Evolutionary conservation across 805 yeast species (phyloP).

Genomic region (Ascoidea asiatica): DNA sequence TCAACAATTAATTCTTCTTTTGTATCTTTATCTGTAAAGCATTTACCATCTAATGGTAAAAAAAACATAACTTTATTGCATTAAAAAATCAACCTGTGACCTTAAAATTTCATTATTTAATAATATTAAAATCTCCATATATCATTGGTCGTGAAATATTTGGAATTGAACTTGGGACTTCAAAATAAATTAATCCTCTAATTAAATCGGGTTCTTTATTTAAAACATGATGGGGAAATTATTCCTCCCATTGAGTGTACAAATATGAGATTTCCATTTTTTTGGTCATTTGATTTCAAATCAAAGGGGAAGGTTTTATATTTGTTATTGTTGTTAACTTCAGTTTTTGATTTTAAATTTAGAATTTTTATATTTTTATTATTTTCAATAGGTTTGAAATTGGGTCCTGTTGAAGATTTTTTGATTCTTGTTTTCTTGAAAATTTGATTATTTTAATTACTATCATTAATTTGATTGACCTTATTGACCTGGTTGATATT

Average conservation of each 20-base stretch:
- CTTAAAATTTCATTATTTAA: slow-evolving; percentile 64
- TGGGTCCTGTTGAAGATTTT: not conserved
- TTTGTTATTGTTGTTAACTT: not conserved
- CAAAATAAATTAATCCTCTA: slow-evolving; percentile 69
- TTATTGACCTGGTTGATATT: not conserved
- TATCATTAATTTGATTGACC: not conserved
- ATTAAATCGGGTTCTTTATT: slow-evolving; percentile 53
- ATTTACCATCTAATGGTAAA: slow-evolving; percentile 61
- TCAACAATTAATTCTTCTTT: slow-evolving; percentile 51
- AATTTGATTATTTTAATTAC: no score
- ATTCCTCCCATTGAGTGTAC: slow-evolving; percentile 96
- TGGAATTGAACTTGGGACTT: slow-evolving; percentile 73
- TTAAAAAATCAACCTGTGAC: slow-evolving; percentile 72
- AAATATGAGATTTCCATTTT: slow-evolving; percentile 52
- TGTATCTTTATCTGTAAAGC: slow-evolving; percentile 52
- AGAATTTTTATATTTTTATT: no score
- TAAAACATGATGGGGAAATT: slow-evolving; percentile 67
- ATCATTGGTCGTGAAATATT: slow-evolving; percentile 79
- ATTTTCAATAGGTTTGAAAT: no score
- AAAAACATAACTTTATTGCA: slow-evolving; percentile 77
- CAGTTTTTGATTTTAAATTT: no score
- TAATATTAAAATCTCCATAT: slow-evolving; percentile 67
- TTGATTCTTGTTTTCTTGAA: not conserved
- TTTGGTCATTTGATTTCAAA: slow-evolving; percentile 23
- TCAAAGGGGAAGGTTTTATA: not conserved